phyloP scores from a whole-genome alignment of 805 yeast species.

The Alloascoidea hylecoeti region DNA sequence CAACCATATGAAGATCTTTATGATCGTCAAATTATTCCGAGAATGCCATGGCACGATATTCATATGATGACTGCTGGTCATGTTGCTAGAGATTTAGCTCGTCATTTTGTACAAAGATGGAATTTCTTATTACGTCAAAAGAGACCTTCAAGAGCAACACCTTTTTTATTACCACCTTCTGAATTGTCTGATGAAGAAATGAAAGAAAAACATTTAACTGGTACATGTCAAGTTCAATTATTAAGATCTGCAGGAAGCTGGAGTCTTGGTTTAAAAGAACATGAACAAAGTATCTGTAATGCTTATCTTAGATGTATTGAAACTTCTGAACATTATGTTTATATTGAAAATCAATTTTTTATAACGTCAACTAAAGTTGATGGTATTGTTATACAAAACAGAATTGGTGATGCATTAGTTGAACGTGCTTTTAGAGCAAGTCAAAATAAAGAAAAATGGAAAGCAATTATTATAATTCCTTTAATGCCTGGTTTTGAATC shows the following conservation, averaged over 20 bases:
- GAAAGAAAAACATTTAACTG: constrained; percentile 39
- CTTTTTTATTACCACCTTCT: constrained; percentile 83
- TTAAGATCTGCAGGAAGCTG: constrained; percentile 83
- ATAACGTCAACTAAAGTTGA: constrained; percentile 73
- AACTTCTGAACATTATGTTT: constrained; percentile 82
- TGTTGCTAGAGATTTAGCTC: constrained; percentile 79
- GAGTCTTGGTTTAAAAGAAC: constrained; percentile 81
- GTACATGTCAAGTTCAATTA: constrained; percentile 87
- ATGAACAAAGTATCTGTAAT: constrained; percentile 81
- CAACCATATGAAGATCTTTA: constrained; percentile 88
- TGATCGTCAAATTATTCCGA: constrained; percentile 64
- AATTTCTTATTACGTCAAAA: constrained; percentile 86
- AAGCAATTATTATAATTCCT: constrained; percentile 84
- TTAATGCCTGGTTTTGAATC: constrained; percentile 96
- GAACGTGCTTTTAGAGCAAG: constrained; percentile 89
- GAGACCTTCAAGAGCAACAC: constrained; percentile 88
- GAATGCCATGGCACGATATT: constrained; percentile 99
- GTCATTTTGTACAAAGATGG: constrained; percentile 98
- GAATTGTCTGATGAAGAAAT: constrained; percentile 70
- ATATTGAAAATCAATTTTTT: constrained; percentile 93
- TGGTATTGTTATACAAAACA: constrained; percentile 71
- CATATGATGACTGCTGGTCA: constrained; percentile 94
- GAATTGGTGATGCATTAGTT: constrained; percentile 94
- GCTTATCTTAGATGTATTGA: constrained; percentile 88
- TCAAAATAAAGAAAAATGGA: constrained; percentile 66